These are phyloP conservation scores for Pichia cephalocereana DNA, from an alignment of 805 yeast genomes.

Conservation along the genomic window DNA sequence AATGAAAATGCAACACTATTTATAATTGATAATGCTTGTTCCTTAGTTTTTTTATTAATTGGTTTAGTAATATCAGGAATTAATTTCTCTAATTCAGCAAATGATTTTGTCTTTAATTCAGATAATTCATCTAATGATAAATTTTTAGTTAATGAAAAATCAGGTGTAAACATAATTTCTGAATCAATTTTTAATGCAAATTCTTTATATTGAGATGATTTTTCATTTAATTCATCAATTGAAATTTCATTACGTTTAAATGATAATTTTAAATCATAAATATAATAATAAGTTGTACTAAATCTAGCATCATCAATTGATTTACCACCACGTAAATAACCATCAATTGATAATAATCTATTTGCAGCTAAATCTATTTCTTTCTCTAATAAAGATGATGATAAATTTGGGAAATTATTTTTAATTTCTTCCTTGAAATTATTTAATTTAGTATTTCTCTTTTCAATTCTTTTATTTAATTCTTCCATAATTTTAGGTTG, in stretches of 20 bases:
- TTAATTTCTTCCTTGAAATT: conserved; percentile 26
- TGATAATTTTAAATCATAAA: conserved; percentile 35
- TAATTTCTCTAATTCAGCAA: conserved; percentile 13
- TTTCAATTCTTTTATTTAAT: conserved; percentile 31
- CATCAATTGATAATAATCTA: conserved; percentile 47
- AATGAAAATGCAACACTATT: conserved; percentile 29
- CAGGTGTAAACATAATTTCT: conserved; percentile 39
- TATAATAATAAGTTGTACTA: conserved; percentile 45
- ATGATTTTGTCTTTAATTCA: conserved; percentile 13
- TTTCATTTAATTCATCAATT: conserved; percentile 16
- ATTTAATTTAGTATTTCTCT: conserved; percentile 25
- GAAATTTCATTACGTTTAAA: conserved; percentile 30
- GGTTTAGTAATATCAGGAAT: conserved; percentile 17
- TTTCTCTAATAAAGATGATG: conserved; percentile 19
- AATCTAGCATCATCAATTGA: conserved; percentile 44
- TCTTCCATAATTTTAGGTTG: conserved; percentile 41
- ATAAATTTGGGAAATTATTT: conserved; percentile 11
- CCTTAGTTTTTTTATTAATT: conserved; percentile 30
- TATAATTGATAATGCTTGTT: conserved; percentile 35
- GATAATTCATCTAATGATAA: conserved; percentile 28
- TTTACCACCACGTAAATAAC: conserved; percentile 52
- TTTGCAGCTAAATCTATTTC: conserved; percentile 32
- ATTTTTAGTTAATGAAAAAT: conserved; percentile 31
- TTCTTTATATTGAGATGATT: conserved; percentile 25
- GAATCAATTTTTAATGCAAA: conserved; percentile 35